Evolutionary conservation across 768 basidiomycete genomes (phyloP).

Genomic region (Dendrothele bispora): DNA sequence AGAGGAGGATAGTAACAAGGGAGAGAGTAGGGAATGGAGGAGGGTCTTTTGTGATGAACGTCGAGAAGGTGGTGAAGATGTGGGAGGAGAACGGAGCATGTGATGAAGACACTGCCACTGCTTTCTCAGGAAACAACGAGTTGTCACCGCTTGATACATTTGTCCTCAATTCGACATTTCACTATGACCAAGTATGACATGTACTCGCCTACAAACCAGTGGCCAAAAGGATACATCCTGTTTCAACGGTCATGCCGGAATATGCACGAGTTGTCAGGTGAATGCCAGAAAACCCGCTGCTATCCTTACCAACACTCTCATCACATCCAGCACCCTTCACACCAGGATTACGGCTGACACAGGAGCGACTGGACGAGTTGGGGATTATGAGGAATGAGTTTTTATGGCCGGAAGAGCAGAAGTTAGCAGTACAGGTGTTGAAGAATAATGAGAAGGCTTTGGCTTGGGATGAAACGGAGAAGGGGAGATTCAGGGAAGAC

Average conservation of each 20-base stretch:
- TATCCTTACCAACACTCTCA: conserved; percentile 16
- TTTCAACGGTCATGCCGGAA: not conserved
- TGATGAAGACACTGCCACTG: too few relatives aligned
- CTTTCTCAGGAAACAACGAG: too few relatives aligned
- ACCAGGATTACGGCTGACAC: conserved; percentile 16
- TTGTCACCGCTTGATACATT: too few relatives aligned
- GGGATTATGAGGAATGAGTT: conserved; percentile 19
- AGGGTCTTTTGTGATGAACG: too few relatives aligned
- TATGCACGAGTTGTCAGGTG: not conserved
- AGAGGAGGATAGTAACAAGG: too few relatives aligned
- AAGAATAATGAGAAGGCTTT: conserved; percentile 22
- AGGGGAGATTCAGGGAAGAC: conserved; percentile 17
- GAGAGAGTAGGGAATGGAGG: too few relatives aligned
- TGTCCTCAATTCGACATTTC: too few relatives aligned
- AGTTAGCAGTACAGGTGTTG: conserved; percentile 21
- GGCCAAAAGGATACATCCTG: not conserved
- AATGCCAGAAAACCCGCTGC: conserved; percentile 24
- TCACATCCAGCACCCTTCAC: conserved; percentile 19
- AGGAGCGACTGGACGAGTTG: conserved; percentile 21
- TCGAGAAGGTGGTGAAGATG: too few relatives aligned
- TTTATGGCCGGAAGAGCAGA: conserved; percentile 27
- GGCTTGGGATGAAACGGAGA: conserved; percentile 30
- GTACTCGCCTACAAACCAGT: too few relatives aligned
- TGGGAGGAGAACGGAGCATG: too few relatives aligned
- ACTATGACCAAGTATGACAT: too few relatives aligned